Conservation (phyloP, 495 filamentous ascomycete genomes). For the Penicillium antarcticum region DNA sequence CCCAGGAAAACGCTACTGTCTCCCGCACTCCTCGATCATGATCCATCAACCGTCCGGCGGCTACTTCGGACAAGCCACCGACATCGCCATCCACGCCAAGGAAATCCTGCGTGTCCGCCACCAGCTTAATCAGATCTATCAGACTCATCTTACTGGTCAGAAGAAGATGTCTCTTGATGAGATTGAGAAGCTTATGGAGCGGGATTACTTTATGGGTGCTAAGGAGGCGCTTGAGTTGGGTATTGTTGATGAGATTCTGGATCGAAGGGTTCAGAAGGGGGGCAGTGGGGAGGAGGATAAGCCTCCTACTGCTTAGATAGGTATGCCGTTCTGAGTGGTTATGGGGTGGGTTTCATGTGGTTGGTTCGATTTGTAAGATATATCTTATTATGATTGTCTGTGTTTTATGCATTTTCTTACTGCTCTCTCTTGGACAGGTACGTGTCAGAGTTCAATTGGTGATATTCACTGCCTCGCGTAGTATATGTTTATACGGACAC, state of each 20-base stretch:
- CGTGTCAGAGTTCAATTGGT: too few species aligned
- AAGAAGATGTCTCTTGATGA: constrained; percentile 70
- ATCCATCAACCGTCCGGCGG: constrained; percentile 93
- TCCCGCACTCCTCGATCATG: constrained; percentile 94
- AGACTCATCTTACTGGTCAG: constrained; percentile 70
- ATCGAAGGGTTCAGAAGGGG: constrained; percentile 48
- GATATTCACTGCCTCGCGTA: too few species aligned
- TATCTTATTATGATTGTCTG: too few species aligned
- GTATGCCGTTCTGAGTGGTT: background rate
- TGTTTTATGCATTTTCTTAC: too few species aligned
- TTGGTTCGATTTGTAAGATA: background rate
- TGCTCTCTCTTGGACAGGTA: too few species aligned
- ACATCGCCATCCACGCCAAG: constrained; percentile 95
- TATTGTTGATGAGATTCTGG: constrained; percentile 85
- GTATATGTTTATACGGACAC: too few species aligned
- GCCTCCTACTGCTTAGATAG: constrained; percentile 13
- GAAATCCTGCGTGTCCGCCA: constrained; percentile 87
- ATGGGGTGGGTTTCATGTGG: background rate
- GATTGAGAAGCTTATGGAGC: constrained; percentile 90
- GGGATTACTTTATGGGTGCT: constrained; percentile 91
- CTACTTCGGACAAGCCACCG: constrained; percentile 82
- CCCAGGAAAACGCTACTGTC: constrained; percentile 78
- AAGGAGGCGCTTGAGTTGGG: constrained; percentile 85
- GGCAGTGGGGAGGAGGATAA: constrained; percentile 21
- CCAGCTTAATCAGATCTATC: constrained; percentile 87